A percentile compares a stretch with the other conserved stretches of the same genome.
Evolutionary conservation across 2,329 filamentous ascomycete genomes (phyloP).

Genomic region (Triangularia setosa): DNA sequence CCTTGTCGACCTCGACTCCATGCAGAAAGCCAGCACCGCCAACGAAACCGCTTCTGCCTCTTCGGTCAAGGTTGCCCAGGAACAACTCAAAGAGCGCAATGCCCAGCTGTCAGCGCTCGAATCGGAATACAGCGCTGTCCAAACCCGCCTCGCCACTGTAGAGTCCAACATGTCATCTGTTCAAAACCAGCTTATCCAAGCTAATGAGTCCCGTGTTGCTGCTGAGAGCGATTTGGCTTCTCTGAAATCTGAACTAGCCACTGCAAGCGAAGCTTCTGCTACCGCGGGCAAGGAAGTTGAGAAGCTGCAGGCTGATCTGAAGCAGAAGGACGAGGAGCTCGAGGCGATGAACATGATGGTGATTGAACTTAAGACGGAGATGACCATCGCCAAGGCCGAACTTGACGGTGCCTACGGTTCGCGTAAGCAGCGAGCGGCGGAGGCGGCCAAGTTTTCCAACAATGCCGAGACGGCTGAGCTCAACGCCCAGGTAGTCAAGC

Average conservation of each 20-base stretch:
- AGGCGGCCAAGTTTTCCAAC: conserved; percentile 52
- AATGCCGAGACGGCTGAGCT: conserved; percentile 45
- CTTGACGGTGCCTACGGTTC: conserved; percentile 59
- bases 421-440: conserved; percentile 55
- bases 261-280: conserved; percentile 24
- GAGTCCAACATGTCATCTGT: conserved; percentile 37
- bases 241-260: conserved; percentile 34
- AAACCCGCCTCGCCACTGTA: conserved; percentile 34
- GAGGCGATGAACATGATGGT: conserved; percentile 49
- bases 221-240: conserved; percentile 28
- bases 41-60: conserved; percentile 30
- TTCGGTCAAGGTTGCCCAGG: conserved; percentile 34
- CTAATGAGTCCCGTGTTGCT: conserved; percentile 11
- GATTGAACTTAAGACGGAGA: conserved; percentile 58
- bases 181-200: conserved; percentile 30
- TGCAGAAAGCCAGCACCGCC: conserved; percentile 31
- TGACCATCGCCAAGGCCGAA: conserved; percentile 58
- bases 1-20: conserved; percentile 44
- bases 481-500: conserved; percentile 44
- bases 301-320: conserved; percentile 42
- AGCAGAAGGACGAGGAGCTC: conserved; percentile 48
- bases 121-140: conserved; percentile 37
- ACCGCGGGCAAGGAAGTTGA: conserved; percentile 27
- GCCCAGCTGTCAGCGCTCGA: conserved; percentile 43
- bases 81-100: conserved; percentile 42